Conservation (phyloP, 1,284 basidiomycete species). For the Pseudozyma sp. region DNA sequence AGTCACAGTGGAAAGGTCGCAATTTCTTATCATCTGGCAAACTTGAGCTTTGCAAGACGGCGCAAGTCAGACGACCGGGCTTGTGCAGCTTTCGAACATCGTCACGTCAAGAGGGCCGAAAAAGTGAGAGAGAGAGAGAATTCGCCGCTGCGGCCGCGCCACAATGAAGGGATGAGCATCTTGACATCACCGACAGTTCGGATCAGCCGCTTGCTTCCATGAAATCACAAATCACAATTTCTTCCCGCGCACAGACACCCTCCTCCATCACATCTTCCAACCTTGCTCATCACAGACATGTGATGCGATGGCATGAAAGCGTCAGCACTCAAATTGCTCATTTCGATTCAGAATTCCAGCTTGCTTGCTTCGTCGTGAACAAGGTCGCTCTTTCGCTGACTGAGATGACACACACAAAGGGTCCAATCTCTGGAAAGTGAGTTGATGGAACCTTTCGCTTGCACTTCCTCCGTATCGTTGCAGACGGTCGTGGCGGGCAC, state of each 20-base stretch:
- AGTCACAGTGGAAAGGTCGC: too few species aligned
- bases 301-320: too few species aligned
- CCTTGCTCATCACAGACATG: too few species aligned
- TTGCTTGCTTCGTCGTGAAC: not conserved
- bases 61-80: too few species aligned
- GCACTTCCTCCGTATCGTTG: not conserved
- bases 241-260: conserved; percentile 5
- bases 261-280: conserved; percentile 1
- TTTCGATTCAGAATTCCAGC: not conserved
- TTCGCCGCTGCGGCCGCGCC: not conserved
- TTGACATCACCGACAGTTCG: conserved; percentile 5
- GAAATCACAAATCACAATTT: not conserved
- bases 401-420: not conserved
- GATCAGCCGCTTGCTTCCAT: not conserved
- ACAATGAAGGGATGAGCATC: not conserved
- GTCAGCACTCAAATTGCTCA: too few species aligned
- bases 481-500: not conserved
- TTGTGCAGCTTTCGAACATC: too few species aligned
- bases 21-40: too few species aligned
- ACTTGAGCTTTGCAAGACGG: too few species aligned
- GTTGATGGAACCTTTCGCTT: not conserved
- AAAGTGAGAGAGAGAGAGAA: not conserved
- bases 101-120: too few species aligned
- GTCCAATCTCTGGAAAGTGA: not conserved
- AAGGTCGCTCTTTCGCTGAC: not conserved